Evolutionary conservation across 768 basidiomycete species (phyloP).

Genomic region (Lactarius psammicola): DNA sequence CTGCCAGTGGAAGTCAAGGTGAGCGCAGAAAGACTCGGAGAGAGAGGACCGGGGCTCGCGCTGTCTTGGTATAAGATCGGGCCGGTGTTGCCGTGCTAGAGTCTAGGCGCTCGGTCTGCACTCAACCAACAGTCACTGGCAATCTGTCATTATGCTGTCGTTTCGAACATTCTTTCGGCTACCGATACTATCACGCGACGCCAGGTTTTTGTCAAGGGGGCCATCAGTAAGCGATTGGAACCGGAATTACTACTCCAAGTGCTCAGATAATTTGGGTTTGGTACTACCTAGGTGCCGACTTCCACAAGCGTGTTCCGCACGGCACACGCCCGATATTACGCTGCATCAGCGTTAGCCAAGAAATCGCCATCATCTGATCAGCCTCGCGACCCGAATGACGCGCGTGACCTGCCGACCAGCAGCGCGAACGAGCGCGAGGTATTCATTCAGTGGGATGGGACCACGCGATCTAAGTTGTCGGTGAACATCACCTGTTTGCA

Average conservation of each 20-base stretch:
- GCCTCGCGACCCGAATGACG: background rate
- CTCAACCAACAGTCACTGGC: too few relatives aligned
- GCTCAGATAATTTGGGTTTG: background rate
- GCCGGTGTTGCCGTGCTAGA: background rate
- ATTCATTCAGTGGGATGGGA: constrained; percentile 69
- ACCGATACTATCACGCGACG: background rate
- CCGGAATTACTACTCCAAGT: background rate
- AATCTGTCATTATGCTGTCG: background rate
- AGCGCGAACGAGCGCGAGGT: constrained; percentile 60
- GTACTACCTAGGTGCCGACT: background rate
- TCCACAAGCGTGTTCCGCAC: background rate
- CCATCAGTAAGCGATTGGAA: background rate
- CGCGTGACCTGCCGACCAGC: constrained; percentile 34
- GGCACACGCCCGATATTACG: background rate
- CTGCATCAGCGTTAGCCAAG: background rate
- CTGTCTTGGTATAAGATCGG: background rate
- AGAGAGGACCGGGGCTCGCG: too few relatives aligned
- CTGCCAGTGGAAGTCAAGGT: too few relatives aligned
- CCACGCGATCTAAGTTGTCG: constrained; percentile 75
- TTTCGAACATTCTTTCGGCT: background rate
- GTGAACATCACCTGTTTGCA: constrained; percentile 34
- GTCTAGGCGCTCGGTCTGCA: background rate
- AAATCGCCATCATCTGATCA: background rate
- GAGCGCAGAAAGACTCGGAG: too few relatives aligned
- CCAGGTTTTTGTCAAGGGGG: background rate